Percentiles rank a stretch among this genome's conserved stretches.
Evolutionary conservation across 1,284 basidiomycete species (phyloP).

Genomic region (Moniliophthora roreri): DNA sequence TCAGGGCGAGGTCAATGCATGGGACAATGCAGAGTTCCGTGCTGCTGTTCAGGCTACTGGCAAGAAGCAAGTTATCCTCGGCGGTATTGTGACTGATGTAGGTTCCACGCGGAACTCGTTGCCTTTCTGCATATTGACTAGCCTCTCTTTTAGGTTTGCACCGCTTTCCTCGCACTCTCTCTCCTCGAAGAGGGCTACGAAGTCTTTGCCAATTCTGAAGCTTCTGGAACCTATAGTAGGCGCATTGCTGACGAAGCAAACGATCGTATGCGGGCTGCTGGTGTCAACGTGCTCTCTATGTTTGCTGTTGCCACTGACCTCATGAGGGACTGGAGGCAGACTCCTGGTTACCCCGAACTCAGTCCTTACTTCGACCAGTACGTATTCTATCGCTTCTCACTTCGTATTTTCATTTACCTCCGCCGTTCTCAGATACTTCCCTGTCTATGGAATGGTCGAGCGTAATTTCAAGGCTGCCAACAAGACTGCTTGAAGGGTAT

Average conservation of each 20-base stretch:
- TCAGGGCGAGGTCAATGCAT: constrained; percentile 33
- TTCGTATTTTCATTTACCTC: not conserved
- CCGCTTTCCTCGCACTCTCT: constrained; percentile 45
- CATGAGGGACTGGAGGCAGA: constrained; percentile 47
- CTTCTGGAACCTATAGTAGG: constrained; percentile 38
- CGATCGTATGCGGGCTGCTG: constrained; percentile 43
- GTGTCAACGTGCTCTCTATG: constrained; percentile 40
- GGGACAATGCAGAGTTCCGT: constrained; percentile 39
- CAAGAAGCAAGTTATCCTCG: constrained; percentile 47
- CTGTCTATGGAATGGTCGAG: constrained; percentile 8
- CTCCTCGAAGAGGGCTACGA: constrained; percentile 40
- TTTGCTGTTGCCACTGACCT: constrained; percentile 41
- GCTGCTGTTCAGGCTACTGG: constrained; percentile 44
- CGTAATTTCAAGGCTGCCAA: not conserved
- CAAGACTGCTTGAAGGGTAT: no score
- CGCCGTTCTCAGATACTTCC: constrained; percentile 5
- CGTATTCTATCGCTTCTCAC: not conserved
- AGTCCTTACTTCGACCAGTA: constrained; percentile 18
- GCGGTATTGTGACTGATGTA: constrained; percentile 48
- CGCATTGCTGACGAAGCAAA: constrained; percentile 41
- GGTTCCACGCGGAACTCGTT: constrained; percentile 9
- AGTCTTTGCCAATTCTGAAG: constrained; percentile 44
- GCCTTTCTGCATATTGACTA: no score
- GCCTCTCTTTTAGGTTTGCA: constrained; percentile 33
- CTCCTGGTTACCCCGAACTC: constrained; percentile 36